These are phyloP conservation scores for Penicilliopsis zonata DNA, from an alignment of 495 filamentous ascomycete genomes.

Conservation along the genomic window DNA sequence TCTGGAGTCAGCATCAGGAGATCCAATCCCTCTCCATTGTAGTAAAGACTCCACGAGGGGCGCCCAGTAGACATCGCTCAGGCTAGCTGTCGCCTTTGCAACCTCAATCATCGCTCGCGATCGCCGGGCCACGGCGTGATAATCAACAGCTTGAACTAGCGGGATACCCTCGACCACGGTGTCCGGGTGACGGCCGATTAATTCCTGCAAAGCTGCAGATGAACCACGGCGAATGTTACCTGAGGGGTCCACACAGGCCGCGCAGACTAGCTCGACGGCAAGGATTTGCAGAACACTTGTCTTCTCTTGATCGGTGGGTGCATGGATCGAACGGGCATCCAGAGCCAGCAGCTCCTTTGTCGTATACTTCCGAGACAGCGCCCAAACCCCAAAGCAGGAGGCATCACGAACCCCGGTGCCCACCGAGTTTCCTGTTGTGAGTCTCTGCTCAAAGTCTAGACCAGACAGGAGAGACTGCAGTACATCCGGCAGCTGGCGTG, in stretches of 20 bases:
- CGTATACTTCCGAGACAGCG: conserved; percentile 74
- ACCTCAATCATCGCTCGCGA: conserved; percentile 70
- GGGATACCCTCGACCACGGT: conserved; percentile 68
- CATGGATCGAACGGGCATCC: conserved; percentile 23
- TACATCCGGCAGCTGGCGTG: conserved; percentile 52
- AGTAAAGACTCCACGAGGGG: conserved; percentile 58
- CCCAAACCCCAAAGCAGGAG: conserved; percentile 91
- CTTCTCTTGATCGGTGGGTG: conserved; percentile 12
- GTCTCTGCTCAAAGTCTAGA: conserved; percentile 75
- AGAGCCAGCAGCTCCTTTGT: conserved; percentile 64
- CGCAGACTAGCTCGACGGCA: conserved; percentile 64
- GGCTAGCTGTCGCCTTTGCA: conserved; percentile 47
- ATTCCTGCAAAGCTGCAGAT: conserved; percentile 87
- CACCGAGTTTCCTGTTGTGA: conserved; percentile 65
- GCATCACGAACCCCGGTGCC: conserved; percentile 94
- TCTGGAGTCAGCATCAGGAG: conserved; percentile 59
- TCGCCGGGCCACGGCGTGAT: conserved; percentile 81
- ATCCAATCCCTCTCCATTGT: conserved; percentile 79
- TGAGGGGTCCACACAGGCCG: conserved; percentile 76
- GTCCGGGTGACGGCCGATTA: conserved; percentile 86
- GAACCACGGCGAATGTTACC: conserved; percentile 88
- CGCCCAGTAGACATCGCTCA: conserved; percentile 57
- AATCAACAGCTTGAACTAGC: conserved; percentile 82
- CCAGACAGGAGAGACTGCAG: conserved; percentile 60
- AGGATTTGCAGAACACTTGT: conserved; percentile 55